Evolutionary conservation across 208 protist genomes (phyloP), one percentile per base, ranked within the genome.

Genomic region (Endotrypanum monterogeii): DNA sequence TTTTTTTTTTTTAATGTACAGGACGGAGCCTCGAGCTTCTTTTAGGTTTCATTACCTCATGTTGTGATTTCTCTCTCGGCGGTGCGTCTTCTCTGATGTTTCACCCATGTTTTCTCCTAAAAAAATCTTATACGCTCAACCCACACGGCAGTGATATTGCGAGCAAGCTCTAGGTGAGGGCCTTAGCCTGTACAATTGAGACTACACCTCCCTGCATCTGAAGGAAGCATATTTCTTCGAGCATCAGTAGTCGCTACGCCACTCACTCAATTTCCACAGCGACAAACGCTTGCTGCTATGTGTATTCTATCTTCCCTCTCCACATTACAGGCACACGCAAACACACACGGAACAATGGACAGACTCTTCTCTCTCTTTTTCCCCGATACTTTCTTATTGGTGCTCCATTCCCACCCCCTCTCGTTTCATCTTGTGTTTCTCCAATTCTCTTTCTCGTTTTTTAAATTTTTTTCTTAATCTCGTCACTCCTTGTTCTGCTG

Each of bases 1-100:
- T 48, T 35, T 72, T 58, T 25, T 18, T 74, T 74, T 28, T 57
- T 58, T 41, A 20, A 50, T 48, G 44, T 67, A 69, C 65, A 65
- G 32, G 60, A 25, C n/a, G n/a, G n/a, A 48, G 23, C 23, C 23
- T n/a, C 14, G 23, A 44, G 60, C 37, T 30, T 48, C 37, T 48
- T 48, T 23, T 18, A 3, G 20, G 12, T 37, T 69, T 30, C 28
- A 69, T 69, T 52, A 25, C n/a, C 63, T 2, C 12, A 1, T 55
- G 14, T 32, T 12, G 7, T n/a, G 18, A n/a, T 69, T 44, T 5
- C 44, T n/a, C 54, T 69, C n/a, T n/a, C n/a, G n/a, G n/a, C n/a
- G 63, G 25, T 55, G n/a, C 6, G 5, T 46, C 18, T 48, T 2
- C 20, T 44, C 37, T 23, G 60, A 23, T 46, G 60, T 3, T 25